These are phyloP conservation scores for Powellomyces hirtus DNA, from an alignment of 192 early-diverging fungal genomes.

Conservation along the genomic window DNA sequence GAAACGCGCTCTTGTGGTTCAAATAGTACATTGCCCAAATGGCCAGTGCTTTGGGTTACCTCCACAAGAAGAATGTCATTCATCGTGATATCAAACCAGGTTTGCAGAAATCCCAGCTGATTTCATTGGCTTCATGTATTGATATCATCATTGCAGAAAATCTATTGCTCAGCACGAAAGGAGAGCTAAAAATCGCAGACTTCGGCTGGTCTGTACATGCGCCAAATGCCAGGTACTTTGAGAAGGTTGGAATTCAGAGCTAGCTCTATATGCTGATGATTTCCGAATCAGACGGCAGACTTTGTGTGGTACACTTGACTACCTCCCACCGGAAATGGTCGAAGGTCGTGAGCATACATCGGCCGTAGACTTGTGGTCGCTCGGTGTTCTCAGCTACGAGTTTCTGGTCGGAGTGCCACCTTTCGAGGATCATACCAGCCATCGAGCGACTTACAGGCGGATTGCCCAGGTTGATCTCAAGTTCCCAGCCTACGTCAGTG, in stretches of 20 bases:
- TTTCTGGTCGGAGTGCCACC: constrained; percentile 90
- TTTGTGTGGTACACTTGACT: constrained; percentile 93
- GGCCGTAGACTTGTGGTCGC: constrained; percentile 87
- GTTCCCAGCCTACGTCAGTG: constrained; percentile 75
- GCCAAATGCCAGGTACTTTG: constrained; percentile 51
- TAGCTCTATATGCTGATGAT: background rate
- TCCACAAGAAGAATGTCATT: constrained; percentile 89
- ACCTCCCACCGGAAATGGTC: constrained; percentile 95
- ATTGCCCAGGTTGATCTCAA: constrained; percentile 83
- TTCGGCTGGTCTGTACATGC: constrained; percentile 97
- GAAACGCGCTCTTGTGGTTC: background rate
- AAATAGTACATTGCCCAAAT: constrained; percentile 89
- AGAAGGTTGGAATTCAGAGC: background rate
- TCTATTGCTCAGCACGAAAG: constrained; percentile 77
- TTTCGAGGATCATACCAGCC: constrained; percentile 72
- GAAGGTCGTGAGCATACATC: constrained; percentile 77
- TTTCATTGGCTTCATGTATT: background rate
- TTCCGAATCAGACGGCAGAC: constrained; percentile 67
- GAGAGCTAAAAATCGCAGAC: constrained; percentile 92
- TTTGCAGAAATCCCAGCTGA: constrained; percentile 4
- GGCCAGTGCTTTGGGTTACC: constrained; percentile 77
- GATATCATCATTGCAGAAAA: constrained; percentile 62
- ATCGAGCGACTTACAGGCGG: constrained; percentile 71
- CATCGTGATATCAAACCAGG: constrained; percentile 95
- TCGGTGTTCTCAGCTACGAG: constrained; percentile 92